Evolutionary conservation across 192 early-diverging fungal genomes (phyloP), one percentile per base, ranked within the genome.

Genomic region (Gryganskiella cystojenkinii): DNA sequence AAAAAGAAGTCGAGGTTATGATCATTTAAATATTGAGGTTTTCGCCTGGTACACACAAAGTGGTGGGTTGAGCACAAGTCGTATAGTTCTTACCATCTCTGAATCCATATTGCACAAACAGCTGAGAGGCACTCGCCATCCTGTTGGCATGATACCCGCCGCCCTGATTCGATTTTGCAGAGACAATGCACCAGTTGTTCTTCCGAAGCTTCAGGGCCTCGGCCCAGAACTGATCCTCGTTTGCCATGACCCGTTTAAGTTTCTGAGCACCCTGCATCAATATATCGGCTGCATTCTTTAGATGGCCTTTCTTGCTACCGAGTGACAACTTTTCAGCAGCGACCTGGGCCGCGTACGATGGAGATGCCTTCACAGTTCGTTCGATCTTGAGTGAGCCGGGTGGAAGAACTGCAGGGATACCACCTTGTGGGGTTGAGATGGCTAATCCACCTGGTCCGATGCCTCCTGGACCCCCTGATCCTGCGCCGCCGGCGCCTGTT

Each of bases 171-270:
- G 61, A n/a, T 27, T 53, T 78, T 9, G 55, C 54, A 7, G 71
- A 63, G 37, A 68, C 74, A 33, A 78, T 68, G 40, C 66, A 78
- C 74, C 74, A 78, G 37, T 78, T 78, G 47, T 78, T 78, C 35
- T 78, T 78, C 42, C 67, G 47, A 6, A 78, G 52, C 20, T 53
- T 47, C 15, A 64, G 56, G 3, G 74, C 74, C 5, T 61, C 74
- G 9, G 54, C 64, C 74, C 74, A 78, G 57, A 78, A 78, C 47
- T 78, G 66, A 50, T 67, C 55, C 25, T 78, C 74, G n/a, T 78
- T 61, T 20, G 55, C 60, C 74, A 78, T 78, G 11, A 78, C 74
- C 4, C 57, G 44, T 13, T 60, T 57, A 31, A 78, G 43, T 22
- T 69, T 78, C 19, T 67, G 25, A 9, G 74, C 74, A 0, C 74